phyloP scores from a whole-genome alignment of 768 basidiomycete species.

The Russula griseocarnosa region DNA sequence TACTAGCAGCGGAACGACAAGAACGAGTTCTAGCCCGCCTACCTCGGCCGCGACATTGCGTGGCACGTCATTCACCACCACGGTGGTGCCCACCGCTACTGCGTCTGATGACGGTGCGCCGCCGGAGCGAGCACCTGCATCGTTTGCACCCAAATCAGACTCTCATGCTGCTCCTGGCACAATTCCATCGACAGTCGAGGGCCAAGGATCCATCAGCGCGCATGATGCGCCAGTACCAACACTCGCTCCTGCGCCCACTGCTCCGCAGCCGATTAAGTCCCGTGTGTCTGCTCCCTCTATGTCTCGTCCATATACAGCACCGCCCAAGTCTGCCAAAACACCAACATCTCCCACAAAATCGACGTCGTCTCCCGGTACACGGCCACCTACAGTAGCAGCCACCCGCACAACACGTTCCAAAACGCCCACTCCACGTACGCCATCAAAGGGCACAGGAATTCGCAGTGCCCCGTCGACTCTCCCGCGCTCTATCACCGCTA shows the following conservation, averaged over 20 bases:
- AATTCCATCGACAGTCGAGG: not conserved
- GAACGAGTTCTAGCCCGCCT: constrained; percentile 4
- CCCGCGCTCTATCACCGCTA: constrained; percentile 28
- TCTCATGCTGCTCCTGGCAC: not conserved
- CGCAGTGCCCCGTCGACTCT: constrained; percentile 26
- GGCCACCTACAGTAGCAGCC: constrained; percentile 21
- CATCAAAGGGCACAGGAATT: constrained; percentile 27
- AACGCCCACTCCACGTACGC: constrained; percentile 26
- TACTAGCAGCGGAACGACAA: not conserved
- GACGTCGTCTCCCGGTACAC: constrained; percentile 26
- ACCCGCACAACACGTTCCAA: constrained; percentile 25
- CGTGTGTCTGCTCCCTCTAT: constrained; percentile 9
- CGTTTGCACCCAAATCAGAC: not conserved
- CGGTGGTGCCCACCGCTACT: not conserved
- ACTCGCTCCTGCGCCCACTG: constrained; percentile 21
- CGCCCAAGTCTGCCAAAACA: constrained; percentile 15
- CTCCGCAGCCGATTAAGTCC: constrained; percentile 21
- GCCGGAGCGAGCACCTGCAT: not conserved
- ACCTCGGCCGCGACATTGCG: not conserved
- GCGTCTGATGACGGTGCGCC: not conserved
- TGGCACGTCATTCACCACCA: not conserved
- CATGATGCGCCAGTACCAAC: constrained; percentile 2
- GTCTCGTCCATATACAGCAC: constrained; percentile 6
- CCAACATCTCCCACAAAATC: constrained; percentile 32
- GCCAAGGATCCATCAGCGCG: not conserved